A percentile compares a stretch with the other conserved stretches of the same genome.
phyloP scores from a whole-genome alignment of 768 basidiomycete species.

The Tremella yokohamensis region DNA sequence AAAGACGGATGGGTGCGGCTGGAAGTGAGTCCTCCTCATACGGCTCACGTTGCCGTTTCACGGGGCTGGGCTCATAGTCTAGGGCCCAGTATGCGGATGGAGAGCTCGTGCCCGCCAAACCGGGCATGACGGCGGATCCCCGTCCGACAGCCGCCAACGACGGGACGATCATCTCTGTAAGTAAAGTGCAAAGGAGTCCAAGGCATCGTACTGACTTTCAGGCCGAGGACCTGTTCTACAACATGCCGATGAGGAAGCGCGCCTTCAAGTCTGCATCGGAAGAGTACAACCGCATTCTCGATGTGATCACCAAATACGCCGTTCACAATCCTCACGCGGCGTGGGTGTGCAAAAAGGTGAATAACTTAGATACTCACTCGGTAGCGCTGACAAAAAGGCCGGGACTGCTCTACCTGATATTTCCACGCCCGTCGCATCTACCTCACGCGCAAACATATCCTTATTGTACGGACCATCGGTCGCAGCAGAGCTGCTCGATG shows the following conservation, averaged over 20 bases:
- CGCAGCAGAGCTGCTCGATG: constrained; percentile 65
- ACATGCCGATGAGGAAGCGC: constrained; percentile 79
- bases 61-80: not conserved
- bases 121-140: constrained; percentile 69
- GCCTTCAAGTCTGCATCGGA: constrained; percentile 80
- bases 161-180: constrained; percentile 80
- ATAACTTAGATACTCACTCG: not conserved
- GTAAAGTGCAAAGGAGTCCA: constrained; percentile 34
- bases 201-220: constrained; percentile 47
- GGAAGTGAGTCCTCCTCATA: constrained; percentile 67
- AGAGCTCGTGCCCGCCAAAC: constrained; percentile 63
- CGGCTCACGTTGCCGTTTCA: not conserved
- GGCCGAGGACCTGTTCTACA: constrained; percentile 96
- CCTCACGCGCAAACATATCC: constrained; percentile 67
- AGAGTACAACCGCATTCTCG: constrained; percentile 85
- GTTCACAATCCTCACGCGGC: constrained; percentile 85
- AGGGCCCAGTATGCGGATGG: constrained; percentile 85
- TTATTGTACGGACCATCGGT: constrained; percentile 76
- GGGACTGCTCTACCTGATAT: constrained; percentile 73
- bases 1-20: constrained; percentile 73
- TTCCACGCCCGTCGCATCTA: constrained; percentile 69
- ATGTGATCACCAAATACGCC: constrained; percentile 88
- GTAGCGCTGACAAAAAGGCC: constrained; percentile 54
- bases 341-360: constrained; percentile 87
- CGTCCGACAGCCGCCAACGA: constrained; percentile 91